These are phyloP conservation scores for Talaromyces verruculosus DNA, from an alignment of 2,329 filamentous ascomycete species.

Conservation along the genomic window DNA sequence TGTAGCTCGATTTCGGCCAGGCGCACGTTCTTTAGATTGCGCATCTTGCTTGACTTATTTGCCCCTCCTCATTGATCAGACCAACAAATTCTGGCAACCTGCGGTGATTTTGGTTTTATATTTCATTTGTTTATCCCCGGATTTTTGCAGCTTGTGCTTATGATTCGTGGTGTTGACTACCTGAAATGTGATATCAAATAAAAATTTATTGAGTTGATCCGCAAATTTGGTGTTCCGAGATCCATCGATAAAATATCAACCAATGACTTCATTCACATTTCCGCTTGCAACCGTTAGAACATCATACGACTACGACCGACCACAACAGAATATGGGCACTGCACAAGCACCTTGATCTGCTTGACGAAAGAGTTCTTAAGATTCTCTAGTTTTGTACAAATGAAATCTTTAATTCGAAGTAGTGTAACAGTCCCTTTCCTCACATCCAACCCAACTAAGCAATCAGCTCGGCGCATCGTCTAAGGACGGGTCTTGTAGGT, in stretches of 20 bases:
- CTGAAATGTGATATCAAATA: not conserved
- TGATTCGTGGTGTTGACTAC: not conserved
- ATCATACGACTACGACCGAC: constrained; percentile 13
- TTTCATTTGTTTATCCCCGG: not conserved
- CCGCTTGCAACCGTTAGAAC: constrained; percentile 23
- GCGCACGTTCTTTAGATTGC: constrained; percentile 79
- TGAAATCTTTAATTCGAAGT: constrained; percentile 32
- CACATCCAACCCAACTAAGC: constrained; percentile 13
- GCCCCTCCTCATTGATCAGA: constrained; percentile 39
- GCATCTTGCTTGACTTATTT: constrained; percentile 59
- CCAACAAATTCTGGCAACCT: constrained; percentile 16
- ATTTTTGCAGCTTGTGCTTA: not conserved
- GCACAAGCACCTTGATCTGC: constrained; percentile 10
- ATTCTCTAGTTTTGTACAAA: constrained; percentile 43
- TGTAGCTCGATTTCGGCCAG: constrained; percentile 65
- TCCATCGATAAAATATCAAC: constrained; percentile 28
- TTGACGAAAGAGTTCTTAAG: constrained; percentile 25
- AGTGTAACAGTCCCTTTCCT: constrained; percentile 17
- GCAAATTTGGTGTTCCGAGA: constrained; percentile 43
- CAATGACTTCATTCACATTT: constrained; percentile 48
- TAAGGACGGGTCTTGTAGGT: constrained; percentile 59
- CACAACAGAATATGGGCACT: not conserved
- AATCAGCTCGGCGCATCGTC: constrained; percentile 9
- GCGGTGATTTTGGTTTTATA: not conserved
- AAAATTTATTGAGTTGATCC: constrained; percentile 27